Evolutionary conservation across 2,329 filamentous ascomycete genomes (phyloP).

Genomic region (Cladosporium austrohemisphaericum): DNA sequence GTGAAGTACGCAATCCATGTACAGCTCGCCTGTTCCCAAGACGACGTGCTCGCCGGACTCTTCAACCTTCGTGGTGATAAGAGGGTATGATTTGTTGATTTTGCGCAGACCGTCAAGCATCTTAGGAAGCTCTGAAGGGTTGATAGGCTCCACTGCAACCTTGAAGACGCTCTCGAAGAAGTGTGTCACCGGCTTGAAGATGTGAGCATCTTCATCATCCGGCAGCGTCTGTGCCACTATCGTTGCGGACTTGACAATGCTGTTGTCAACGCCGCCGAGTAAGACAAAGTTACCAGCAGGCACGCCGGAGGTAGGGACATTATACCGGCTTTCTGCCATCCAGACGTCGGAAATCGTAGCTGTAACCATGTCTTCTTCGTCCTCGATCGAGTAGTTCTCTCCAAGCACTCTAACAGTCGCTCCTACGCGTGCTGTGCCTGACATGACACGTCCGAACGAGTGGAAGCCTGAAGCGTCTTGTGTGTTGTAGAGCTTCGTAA

Average conservation of each 20-base stretch:
- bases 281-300: constrained; percentile 92
- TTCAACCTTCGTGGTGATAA: constrained; percentile 95
- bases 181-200: constrained; percentile 88
- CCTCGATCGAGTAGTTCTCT: constrained; percentile 92
- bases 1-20: constrained; percentile 98
- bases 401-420: constrained; percentile 85
- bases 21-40: constrained; percentile 93
- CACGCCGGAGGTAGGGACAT: constrained; percentile 83
- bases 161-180: constrained; percentile 98
- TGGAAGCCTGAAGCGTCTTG: constrained; percentile 87
- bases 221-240: constrained; percentile 76
- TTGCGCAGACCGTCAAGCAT: constrained; percentile 97
- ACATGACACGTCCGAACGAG: constrained; percentile 87
- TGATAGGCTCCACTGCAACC: constrained; percentile 95
- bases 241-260: constrained; percentile 95
- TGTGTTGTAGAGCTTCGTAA: constrained; percentile 91
- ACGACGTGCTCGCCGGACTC: constrained; percentile 96
- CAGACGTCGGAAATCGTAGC: constrained; percentile 82
- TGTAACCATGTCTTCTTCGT: constrained; percentile 93
- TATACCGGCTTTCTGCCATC: constrained; percentile 90
- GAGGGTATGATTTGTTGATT: constrained; percentile 95
- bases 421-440: constrained; percentile 79
- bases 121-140: constrained; percentile 94
- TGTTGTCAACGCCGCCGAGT: constrained; percentile 92
- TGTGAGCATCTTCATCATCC: constrained; percentile 87